Conservation (phyloP, 208 protist species). For the Trypanosoma avium region DNA sequence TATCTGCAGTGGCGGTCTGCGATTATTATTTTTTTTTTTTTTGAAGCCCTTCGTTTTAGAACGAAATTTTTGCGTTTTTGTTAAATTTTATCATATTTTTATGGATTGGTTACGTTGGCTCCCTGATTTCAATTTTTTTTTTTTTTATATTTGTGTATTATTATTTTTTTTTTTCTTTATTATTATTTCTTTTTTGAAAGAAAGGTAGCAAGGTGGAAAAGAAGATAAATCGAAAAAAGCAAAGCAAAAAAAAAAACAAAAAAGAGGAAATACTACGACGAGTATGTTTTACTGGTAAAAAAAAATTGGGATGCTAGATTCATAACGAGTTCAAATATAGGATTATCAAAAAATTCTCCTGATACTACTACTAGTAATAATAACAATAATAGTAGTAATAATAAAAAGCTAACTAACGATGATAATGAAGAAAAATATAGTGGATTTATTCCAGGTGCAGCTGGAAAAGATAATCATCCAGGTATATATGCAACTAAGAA, state of each 20-base stretch:
- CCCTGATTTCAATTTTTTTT: too few relatives aligned
- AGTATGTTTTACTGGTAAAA: conserved; percentile 15
- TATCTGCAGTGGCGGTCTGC: too few relatives aligned
- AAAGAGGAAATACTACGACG: conserved; percentile 17
- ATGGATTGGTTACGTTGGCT: too few relatives aligned
- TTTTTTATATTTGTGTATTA: too few relatives aligned
- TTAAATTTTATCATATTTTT: too few relatives aligned
- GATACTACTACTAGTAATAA: too few relatives aligned
- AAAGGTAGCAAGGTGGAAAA: not conserved
- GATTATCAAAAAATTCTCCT: conserved; percentile 9
- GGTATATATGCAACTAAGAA: conserved; percentile 54
- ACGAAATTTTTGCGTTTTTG: too few relatives aligned
- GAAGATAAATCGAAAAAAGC: not conserved
- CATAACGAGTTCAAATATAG: conserved; percentile 13
- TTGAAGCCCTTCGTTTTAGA: too few relatives aligned
- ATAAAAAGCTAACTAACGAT: not conserved
- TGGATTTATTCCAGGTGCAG: conserved; percentile 42
- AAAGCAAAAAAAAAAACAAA: not conserved
- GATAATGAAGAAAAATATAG: conserved; percentile 25
- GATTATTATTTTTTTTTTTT: too few relatives aligned
- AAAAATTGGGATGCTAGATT: not conserved
- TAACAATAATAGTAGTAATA: not conserved
- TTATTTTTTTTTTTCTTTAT: too few relatives aligned
- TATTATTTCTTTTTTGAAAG: conserved; percentile 20
- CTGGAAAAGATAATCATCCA: conserved; percentile 59